These are phyloP conservation scores for Collybia sp. DNA, from an alignment of 768 basidiomycete species.

Conservation along the genomic window DNA sequence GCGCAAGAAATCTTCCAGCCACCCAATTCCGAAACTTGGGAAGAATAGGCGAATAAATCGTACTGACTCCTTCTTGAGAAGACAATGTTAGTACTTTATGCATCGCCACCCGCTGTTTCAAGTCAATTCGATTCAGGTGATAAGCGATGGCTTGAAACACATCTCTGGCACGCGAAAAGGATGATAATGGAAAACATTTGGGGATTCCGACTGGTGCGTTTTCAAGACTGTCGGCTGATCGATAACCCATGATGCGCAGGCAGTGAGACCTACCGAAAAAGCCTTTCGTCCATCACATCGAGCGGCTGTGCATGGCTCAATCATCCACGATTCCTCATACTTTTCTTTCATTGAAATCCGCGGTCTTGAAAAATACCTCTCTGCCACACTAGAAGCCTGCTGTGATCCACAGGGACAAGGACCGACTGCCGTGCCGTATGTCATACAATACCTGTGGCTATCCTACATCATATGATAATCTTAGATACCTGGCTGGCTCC, in stretches of 20 bases:
- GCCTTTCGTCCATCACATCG: slow-evolving; percentile 89
- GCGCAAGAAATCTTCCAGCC: slow-evolving; percentile 30
- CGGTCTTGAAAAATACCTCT: slow-evolving; percentile 55
- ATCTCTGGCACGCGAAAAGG: slow-evolving; percentile 96
- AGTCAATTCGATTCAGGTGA: slow-evolving; percentile 41
- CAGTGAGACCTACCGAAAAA: slow-evolving; percentile 86
- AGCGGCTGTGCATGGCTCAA: slow-evolving; percentile 78
- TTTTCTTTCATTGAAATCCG: slow-evolving; percentile 69
- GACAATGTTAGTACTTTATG: slow-evolving; percentile 57
- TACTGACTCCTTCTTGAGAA: slow-evolving; percentile 56
- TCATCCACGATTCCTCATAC: slow-evolving; percentile 91
- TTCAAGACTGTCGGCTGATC: not conserved
- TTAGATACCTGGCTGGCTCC: slow-evolving; percentile 62
- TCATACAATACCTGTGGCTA: not conserved
- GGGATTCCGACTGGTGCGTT: slow-evolving; percentile 79
- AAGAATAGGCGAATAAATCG: slow-evolving; percentile 52
- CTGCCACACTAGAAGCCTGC: slow-evolving; percentile 43
- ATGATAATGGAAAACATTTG: slow-evolving; percentile 93
- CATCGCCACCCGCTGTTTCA: not conserved
- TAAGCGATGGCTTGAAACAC: slow-evolving; percentile 94
- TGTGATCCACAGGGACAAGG: slow-evolving; percentile 62
- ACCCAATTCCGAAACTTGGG: slow-evolving; percentile 57
- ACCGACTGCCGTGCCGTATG: slow-evolving; percentile 59
- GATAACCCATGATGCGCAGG: slow-evolving; percentile 35
- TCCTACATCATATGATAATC: not conserved